Evolutionary conservation across 2,329 filamentous ascomycete species (phyloP).

Genomic region (Alternaria alternata): DNA sequence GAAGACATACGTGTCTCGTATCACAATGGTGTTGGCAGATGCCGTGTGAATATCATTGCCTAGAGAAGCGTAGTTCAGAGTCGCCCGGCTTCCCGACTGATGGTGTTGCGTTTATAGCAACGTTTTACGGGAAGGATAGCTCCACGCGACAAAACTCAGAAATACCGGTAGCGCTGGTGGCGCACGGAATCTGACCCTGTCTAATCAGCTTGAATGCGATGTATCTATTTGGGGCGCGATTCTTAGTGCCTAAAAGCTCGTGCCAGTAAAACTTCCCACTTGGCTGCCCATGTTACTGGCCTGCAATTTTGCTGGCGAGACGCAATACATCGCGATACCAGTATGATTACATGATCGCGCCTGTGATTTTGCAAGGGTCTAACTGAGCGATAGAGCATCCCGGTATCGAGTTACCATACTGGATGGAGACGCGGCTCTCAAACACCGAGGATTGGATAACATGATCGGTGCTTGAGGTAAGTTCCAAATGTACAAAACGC

Average conservation of each 20-base stretch:
- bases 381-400: neutral
- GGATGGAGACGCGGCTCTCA: neutral
- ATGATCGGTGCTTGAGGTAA: neutral
- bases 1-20: neutral
- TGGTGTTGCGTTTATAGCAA: neutral
- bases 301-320: neutral
- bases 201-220: neutral
- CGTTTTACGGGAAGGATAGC: neutral
- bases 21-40: neutral
- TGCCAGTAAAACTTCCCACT: neutral
- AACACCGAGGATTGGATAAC: neutral
- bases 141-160: neutral
- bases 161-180: neutral
- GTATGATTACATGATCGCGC: neutral
- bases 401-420: neutral
- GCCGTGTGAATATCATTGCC: neutral
- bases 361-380: neutral
- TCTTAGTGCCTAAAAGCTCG: neutral
- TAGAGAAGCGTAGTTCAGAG: neutral
- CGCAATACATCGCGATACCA: neutral
- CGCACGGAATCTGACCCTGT: neutral
- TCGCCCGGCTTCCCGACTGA: neutral
- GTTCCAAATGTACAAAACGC: neutral
- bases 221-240: neutral
- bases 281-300: neutral